phyloP scores from a whole-genome alignment of 441 rosid species.

The Gossypium davidsonii region DNA sequence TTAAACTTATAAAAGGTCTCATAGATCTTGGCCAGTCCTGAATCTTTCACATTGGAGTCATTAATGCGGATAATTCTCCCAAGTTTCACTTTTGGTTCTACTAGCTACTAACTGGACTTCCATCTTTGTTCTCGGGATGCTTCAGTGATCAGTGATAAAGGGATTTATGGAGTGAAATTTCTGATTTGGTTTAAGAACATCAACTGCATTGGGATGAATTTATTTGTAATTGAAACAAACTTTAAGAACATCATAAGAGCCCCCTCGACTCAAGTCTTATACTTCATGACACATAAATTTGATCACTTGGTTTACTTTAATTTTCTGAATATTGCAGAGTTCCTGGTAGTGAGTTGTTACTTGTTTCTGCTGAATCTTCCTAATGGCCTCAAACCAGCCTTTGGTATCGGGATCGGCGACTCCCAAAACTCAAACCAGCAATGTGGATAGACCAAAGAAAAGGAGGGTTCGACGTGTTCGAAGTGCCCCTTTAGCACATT shows the following conservation, averaged over 20 bases:
- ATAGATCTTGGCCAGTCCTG: neutral
- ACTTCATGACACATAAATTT: neutral
- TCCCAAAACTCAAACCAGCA: constrained; percentile 14
- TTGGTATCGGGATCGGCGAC: constrained; percentile 27
- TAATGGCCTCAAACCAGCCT: constrained; percentile 41
- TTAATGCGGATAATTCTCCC: neutral
- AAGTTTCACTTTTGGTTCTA: neutral
- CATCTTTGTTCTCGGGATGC: neutral
- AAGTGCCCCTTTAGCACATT: constrained; percentile 48
- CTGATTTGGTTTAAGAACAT: neutral
- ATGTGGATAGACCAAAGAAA: constrained; percentile 17
- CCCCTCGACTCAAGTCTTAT: too few species aligned
- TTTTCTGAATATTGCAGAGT: neutral
- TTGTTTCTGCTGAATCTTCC: neutral
- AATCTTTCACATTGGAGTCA: neutral
- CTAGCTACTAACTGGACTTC: neutral
- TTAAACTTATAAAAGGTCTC: neutral
- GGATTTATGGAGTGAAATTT: neutral
- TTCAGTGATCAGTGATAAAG: neutral
- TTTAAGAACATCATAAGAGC: too few species aligned
- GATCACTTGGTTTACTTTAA: neutral
- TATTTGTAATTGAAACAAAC: neutral
- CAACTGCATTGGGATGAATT: neutral
- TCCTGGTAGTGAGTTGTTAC: neutral
- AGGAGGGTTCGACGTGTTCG: constrained; percentile 36